Base-by-base conservation (phyloP, 352 stramenopile species). In the Phytophthora litchii region DNA sequence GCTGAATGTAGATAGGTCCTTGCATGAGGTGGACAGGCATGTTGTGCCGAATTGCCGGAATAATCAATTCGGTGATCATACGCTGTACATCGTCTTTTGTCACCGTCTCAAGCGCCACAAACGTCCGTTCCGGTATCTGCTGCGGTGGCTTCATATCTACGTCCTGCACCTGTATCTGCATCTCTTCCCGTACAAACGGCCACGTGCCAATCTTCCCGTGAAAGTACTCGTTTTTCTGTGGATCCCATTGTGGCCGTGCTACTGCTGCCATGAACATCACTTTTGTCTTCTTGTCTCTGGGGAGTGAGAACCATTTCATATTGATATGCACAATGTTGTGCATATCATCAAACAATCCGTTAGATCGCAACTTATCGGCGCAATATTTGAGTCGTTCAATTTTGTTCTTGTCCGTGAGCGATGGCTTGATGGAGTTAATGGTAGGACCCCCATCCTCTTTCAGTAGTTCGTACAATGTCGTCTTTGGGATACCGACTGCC, bases 261-360 rank as follows among this genome's bases (percentile, higher is more conserved):
- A 83, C 67, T 2, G 74, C 74, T 4, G 53, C 58, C 40, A 83
- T 69, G 43, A 72, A 78, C 74, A 83, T 83, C 17, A 80, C 61
- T 35, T 70, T 72, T 10, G 54, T 67, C 54, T 70, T 74, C 32
- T 69, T 74, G 35, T 78, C 64, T 13, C 61, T 45, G 9, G 70
- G 62, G 1, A 78, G 44, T 16, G 69, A 43, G 54, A 78, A 72
- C 74, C 74, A 80, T 48, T 83, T 83, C 47, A 78, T 57, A 37
- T 80, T 77, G 23, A 80, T 59, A 48, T 80, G 72, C 41, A 78
- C 68, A 8, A 78, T 60, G 20, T 78, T 77, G 38, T 71, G 47
- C 72, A 80, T 77, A 35, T 80, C 64, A 19, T 76, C 57, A 42
- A 80, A 80, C 7, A 80, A 44, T 0, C 72, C 72, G 44, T 69